Evolutionary conservation across 1,284 basidiomycete species (phyloP).

Genomic region (Tilletia walkeri): DNA sequence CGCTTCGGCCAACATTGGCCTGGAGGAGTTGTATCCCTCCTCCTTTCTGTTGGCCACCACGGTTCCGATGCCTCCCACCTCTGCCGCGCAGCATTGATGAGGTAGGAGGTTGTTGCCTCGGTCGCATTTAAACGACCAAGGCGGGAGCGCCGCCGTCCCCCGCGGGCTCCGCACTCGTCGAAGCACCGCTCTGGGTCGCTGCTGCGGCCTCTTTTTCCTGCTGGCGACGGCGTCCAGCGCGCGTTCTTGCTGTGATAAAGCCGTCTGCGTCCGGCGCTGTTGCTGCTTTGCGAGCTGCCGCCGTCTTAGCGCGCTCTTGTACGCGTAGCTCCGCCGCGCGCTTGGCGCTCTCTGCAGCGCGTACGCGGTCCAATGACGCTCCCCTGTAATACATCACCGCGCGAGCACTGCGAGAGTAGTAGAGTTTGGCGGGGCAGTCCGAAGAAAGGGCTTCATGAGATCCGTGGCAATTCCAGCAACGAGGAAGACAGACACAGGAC

Average conservation of each 20-base stretch:
- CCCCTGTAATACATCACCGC: neutral
- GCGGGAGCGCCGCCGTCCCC: neutral
- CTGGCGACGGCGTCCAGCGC: neutral
- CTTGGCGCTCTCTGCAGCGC: neutral
- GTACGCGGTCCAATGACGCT: neutral
- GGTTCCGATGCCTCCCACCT: slow-evolving; percentile 6
- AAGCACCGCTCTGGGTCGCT: slow-evolving; percentile 1
- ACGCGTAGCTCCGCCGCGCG: neutral
- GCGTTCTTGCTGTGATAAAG: neutral
- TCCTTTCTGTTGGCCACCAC: neutral
- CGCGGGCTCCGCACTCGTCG: neutral
- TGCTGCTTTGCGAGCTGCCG: neutral
- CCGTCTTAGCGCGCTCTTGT: neutral
- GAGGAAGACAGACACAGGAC: neutral
- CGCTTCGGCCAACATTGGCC: slow-evolving; percentile 7
- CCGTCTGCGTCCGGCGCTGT: neutral
- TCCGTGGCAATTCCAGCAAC: slow-evolving; percentile 6
- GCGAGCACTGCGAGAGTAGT: neutral
- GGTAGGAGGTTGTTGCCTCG: neutral
- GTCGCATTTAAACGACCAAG: neutral
- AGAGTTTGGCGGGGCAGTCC: slow-evolving; percentile 1
- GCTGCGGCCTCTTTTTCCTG: neutral
- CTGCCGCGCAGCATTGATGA: neutral
- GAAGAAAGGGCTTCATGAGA: neutral
- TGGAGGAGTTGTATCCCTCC: neutral